Conservation (phyloP, 2,329 filamentous ascomycete genomes). For the Diaporthe longicolla region DNA sequence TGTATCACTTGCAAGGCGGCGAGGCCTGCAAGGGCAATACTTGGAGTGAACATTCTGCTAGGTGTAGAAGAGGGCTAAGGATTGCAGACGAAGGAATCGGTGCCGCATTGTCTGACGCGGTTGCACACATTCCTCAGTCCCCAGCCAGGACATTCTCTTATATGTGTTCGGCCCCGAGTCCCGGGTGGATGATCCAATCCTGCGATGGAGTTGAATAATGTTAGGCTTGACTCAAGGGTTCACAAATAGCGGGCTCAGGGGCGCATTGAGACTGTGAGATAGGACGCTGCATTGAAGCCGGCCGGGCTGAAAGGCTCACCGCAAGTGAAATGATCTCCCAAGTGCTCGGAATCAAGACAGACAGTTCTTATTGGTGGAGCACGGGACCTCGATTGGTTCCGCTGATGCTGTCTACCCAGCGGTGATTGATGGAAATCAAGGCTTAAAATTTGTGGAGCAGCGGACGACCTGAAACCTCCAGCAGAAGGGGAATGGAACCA, state of each 20-base stretch:
- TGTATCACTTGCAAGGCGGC: constrained; percentile 1
- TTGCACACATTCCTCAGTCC: background rate
- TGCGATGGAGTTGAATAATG: background rate
- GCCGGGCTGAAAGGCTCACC: constrained; percentile 14
- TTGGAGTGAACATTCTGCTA: background rate
- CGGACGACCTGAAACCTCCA: constrained; percentile 10
- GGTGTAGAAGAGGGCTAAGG: background rate
- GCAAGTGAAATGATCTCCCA: constrained; percentile 4
- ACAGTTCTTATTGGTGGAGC: background rate
- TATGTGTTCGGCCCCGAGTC: background rate
- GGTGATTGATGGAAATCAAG: constrained; percentile 6
- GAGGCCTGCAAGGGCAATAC: constrained; percentile 3
- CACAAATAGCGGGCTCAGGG: constrained; percentile 9
- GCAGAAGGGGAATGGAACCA: background rate
- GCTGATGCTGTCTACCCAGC: background rate
- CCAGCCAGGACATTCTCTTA: background rate
- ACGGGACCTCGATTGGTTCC: background rate
- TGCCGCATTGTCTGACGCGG: background rate
- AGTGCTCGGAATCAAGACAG: background rate
- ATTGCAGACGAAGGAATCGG: background rate
- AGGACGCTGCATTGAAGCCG: background rate
- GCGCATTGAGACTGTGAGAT: constrained; percentile 1
- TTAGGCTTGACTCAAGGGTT: background rate
- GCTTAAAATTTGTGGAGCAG: constrained; percentile 7
- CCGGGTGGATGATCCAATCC: background rate